Evolutionary conservation across 441 rosid genomes (phyloP).

Genomic region (Populus hybrid): DNA sequence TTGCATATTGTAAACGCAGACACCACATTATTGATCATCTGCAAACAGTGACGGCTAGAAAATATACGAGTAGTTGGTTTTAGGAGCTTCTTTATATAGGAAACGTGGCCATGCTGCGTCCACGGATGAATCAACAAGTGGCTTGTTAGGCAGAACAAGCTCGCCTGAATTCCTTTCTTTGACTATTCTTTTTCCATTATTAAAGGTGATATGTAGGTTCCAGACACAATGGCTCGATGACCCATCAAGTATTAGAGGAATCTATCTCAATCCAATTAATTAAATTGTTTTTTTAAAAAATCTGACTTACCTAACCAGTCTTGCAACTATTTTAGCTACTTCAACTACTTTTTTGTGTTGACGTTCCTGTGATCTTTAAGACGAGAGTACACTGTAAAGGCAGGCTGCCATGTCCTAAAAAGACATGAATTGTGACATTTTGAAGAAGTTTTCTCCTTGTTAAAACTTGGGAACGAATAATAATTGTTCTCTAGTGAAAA

Average conservation of each 20-base stretch:
- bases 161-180: slow-evolving; percentile 14
- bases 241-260: not conserved
- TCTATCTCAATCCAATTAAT: not conserved
- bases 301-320: not conserved
- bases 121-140: slow-evolving; percentile 20
- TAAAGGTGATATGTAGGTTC: not conserved
- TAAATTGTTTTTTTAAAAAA: no score
- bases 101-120: slow-evolving; percentile 27
- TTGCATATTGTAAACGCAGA: not conserved
- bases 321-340: not conserved
- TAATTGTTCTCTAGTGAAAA: slow-evolving; percentile 16
- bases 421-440: slow-evolving; percentile 30
- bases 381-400: not conserved
- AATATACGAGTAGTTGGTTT: not conserved
- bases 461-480: slow-evolving; percentile 2
- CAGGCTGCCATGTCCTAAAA: slow-evolving; percentile 1
- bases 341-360: not conserved
- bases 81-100: not conserved
- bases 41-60: slow-evolving; percentile 8
- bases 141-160: slow-evolving; percentile 26
- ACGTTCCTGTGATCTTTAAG: not conserved
- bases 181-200: slow-evolving; percentile 1
- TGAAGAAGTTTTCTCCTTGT: slow-evolving; percentile 5
- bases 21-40: not conserved
- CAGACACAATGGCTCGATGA: not conserved